phyloP scores from a whole-genome alignment of 352 stramenopile species.

The Phytophthora palmivora region DNA sequence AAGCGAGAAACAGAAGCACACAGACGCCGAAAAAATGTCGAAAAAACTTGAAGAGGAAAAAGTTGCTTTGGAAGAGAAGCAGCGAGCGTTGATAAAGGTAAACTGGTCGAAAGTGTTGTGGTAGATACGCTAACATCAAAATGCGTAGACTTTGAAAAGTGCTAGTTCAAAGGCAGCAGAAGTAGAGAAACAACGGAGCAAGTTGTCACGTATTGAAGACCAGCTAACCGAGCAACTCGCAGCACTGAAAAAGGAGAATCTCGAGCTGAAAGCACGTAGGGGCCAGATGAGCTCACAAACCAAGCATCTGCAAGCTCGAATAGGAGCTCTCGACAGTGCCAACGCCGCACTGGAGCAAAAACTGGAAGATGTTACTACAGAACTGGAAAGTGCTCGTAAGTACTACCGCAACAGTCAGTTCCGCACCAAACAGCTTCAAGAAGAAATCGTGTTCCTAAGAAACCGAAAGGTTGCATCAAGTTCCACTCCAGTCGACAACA shows the following conservation, averaged over 20 bases:
- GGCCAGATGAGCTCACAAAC: conserved; percentile 47
- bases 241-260: conserved; percentile 58
- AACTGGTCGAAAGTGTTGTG: neutral
- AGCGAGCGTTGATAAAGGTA: conserved; percentile 45
- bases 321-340: conserved; percentile 45
- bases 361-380: conserved; percentile 43
- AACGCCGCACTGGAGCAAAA: conserved; percentile 42
- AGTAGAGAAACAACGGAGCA: conserved; percentile 47
- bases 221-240: conserved; percentile 50
- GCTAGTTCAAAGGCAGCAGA: conserved; percentile 43
- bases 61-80: conserved; percentile 51
- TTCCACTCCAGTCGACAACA: conserved; percentile 3
- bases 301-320: conserved; percentile 58
- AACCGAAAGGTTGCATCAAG: conserved; percentile 46
- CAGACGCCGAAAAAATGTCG: conserved; percentile 22
- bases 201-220: conserved; percentile 44
- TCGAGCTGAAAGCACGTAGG: conserved; percentile 57
- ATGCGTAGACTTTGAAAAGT: conserved; percentile 48
- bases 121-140: neutral
- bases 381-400: conserved; percentile 61
- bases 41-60: conserved; percentile 49
- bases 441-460: conserved; percentile 68
- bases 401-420: conserved; percentile 66
- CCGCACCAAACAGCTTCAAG: conserved; percentile 70
- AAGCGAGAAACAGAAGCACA: conserved; percentile 20